Evolutionary conservation across 441 rosid species (phyloP), one percentile per base, ranked within the genome.

Genomic region (Arabidopsis lyrata): DNA sequence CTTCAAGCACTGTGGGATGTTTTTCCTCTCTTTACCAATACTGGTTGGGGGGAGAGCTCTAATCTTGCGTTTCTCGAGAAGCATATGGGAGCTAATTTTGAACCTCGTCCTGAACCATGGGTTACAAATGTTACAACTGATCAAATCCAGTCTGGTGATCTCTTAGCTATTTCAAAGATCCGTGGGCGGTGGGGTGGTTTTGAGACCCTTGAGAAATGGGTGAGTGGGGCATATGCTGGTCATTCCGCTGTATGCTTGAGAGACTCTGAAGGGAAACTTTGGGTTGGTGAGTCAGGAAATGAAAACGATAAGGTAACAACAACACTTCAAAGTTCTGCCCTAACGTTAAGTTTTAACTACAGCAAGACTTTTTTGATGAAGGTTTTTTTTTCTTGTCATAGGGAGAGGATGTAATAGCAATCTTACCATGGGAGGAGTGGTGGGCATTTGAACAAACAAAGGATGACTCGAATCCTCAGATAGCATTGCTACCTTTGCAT

Each of bases 151-250:
- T 92, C 98, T 1, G 98, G 99, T 22, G 98, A 95, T 83, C 81
- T 95, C 70, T 86, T 92, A 67, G 99, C 87, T 35, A 78, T 95
- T 63, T 95, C 98, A 14, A 95, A 92, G 82, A 90, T 92, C 59
- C 98, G 99, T 63, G 99, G 98, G 35, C 85, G 96, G 44, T 95
- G 98, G 99, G 99, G 98, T 77, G 99, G 98, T 58, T 95, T 95
- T 77, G 98, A 95, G 87, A 92, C 96, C 31, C 76, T 95, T 61
- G 99, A 92, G 88, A 95, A 95, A 88, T 92, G 99, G 99, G 98
- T 95, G 24, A 95, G 87, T 62, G 99, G 99, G 69, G 78, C 99
- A 34, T 95, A 89, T 82, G 99, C 98, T 73, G 99, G 99, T 68
- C 99, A 92, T 81, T 59, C 85, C 66, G 97, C 98, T 77, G 89